Evolutionary conservation across 441 rosid genomes (phyloP).

Genomic region (Hura crepitans): DNA sequence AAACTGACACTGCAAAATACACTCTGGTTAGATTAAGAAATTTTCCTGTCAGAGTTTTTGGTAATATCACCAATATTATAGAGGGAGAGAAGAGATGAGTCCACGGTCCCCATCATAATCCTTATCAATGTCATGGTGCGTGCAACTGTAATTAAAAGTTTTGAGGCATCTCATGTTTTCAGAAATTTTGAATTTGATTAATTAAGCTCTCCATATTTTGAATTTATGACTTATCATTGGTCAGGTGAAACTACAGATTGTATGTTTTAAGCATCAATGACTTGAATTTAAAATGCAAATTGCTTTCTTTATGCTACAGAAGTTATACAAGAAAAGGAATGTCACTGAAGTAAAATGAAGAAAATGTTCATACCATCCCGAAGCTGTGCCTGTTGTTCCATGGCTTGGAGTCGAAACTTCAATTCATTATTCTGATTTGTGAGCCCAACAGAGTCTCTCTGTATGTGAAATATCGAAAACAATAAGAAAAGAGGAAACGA

Average conservation of each 20-base stretch:
- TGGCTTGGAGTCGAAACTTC: constrained; percentile 93
- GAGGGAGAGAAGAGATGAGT: neutral
- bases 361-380: constrained; percentile 59
- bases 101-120: too few species aligned
- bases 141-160: neutral
- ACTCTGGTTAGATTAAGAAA: neutral
- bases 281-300: neutral
- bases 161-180: neutral
- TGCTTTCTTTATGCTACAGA: neutral
- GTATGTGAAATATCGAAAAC: constrained; percentile 15
- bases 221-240: neutral
- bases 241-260: neutral
- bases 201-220: neutral
- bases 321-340: neutral
- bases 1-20: neutral
- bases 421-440: constrained; percentile 87
- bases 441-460: constrained; percentile 91
- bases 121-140: too few species aligned
- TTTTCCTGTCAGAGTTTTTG: neutral
- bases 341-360: neutral
- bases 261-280: neutral
- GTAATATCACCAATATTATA: neutral
- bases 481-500: constrained; percentile 10
- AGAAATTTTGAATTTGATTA: neutral
- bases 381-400: constrained; percentile 94